Conservation (phyloP, 768 basidiomycete genomes). For the Flagelloscypha sp. region DNA sequence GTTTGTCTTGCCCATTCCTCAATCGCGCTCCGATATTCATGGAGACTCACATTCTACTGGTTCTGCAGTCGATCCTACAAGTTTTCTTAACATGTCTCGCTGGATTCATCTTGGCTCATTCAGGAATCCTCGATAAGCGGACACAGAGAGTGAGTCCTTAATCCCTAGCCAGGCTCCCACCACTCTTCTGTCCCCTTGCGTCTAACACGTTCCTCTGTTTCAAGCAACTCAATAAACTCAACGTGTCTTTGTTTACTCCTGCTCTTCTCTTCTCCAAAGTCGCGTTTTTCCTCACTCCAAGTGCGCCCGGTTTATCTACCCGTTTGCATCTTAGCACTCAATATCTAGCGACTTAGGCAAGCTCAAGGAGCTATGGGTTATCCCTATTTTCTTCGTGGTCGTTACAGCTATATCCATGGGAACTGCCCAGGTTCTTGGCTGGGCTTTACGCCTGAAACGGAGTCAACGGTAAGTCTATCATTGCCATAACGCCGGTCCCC, state of each 20-base stretch:
- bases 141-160: slow-evolving; percentile 66
- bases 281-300: slow-evolving; percentile 82
- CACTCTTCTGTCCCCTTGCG: neutral
- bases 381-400: slow-evolving; percentile 77
- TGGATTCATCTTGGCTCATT: slow-evolving; percentile 71
- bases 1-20: slow-evolving; percentile 7
- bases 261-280: slow-evolving; percentile 91
- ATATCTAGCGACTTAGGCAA: slow-evolving; percentile 50
- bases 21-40: slow-evolving; percentile 1
- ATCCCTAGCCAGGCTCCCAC: neutral
- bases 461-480: slow-evolving; percentile 60
- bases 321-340: neutral
- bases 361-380: slow-evolving; percentile 74
- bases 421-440: slow-evolving; percentile 57
- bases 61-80: slow-evolving; percentile 70
- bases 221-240: slow-evolving; percentile 75
- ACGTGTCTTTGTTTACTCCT: slow-evolving; percentile 85
- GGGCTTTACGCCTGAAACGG: slow-evolving; percentile 53
- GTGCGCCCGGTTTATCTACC: too few relatives aligned
- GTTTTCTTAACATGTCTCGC: slow-evolving; percentile 82
- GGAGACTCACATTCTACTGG: neutral
- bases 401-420: slow-evolving; percentile 66
- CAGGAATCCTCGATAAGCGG: slow-evolving; percentile 79
- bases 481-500: neutral
- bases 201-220: slow-evolving; percentile 1